Base-by-base conservation (phyloP, 2,329 filamentous ascomycete genomes). In the Knufia petricola region DNA sequence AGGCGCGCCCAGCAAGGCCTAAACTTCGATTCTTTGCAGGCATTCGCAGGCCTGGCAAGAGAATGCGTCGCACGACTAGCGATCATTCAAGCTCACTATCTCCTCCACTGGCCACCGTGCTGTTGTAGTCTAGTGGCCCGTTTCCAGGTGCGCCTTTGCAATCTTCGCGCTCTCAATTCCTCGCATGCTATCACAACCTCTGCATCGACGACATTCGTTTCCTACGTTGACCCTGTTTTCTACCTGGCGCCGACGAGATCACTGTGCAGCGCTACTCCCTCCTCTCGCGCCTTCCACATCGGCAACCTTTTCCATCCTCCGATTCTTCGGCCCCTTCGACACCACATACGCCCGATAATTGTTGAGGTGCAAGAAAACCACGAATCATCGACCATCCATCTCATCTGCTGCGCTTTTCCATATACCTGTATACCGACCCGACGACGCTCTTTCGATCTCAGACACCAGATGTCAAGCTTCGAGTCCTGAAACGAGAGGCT, bases 171-270 rank as follows among this genome's bases (percentile, higher is more conserved):
- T 26, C 26, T 47, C 21, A 15, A 38, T 21, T 24, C 34, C 20
- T 39, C 23, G 32, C 23, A 47, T 39, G 44, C 34, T 24, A 47
- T n/a, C n/a, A n/a, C 34, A 12, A 28, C 34, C 32, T 47, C 21
- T 47, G 44, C 34, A 38, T 47, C 44, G 23, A 38, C 44, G 44
- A 47, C 44, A 30, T 47, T 47, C 44, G 44, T 47, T 47, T 47
- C 17, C 21, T 36, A 36, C 15, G 20, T 39, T 28, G 20, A 28
- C 31, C 20, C 17, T 28, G 15, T 21, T n/a, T 47, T 47, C 21
- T 30, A 36, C 43, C 31, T 24, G 17, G 8, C 20, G 8, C 21
- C 43, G 43, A 46, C 43, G 10, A 21, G 12, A 17, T 46, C n/a
- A 21, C 17, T 12, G 21, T 17, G 32, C 10, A 19, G 23, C 28